Conservation (phyloP, 441 rosid species). For the Melastoma candidum region DNA sequence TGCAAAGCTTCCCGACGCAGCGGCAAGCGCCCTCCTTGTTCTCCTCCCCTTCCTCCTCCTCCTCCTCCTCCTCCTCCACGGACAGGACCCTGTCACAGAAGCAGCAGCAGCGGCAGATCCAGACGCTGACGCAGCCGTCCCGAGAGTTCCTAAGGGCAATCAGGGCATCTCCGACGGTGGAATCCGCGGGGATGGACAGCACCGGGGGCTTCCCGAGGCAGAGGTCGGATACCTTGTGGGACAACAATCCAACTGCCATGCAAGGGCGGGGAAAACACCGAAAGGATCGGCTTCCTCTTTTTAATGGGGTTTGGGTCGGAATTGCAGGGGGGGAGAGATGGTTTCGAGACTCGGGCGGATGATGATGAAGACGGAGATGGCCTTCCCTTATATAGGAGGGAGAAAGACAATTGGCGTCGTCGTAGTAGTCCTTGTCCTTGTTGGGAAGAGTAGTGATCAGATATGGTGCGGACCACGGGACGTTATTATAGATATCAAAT, state of each 20-base stretch:
- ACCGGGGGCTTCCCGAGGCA: constrained; percentile 71
- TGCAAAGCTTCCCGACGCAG: constrained; percentile 73
- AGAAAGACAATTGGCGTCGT: no score
- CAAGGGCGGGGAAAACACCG: constrained; percentile 19
- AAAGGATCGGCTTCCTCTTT: not conserved
- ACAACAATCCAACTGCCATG: constrained; percentile 53
- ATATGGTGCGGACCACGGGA: no score
- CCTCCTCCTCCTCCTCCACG: constrained; percentile 7
- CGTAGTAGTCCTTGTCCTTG: no score
- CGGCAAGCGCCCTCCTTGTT: constrained; percentile 16
- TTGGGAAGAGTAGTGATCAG: no score
- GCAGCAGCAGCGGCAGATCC: constrained; percentile 40
- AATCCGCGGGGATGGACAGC: constrained; percentile 36
- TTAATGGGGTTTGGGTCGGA: not conserved
- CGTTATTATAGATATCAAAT: no score
- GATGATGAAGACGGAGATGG: no score
- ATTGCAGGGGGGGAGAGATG: not conserved
- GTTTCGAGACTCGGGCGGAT: no score
- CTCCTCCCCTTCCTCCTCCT: not conserved
- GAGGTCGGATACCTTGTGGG: constrained; percentile 45
- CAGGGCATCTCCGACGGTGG: constrained; percentile 53
- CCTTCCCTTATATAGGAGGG: no score
- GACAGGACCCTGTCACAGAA: constrained; percentile 11
- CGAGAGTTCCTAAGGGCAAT: constrained; percentile 31
- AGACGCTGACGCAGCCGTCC: constrained; percentile 38